A percentile compares a stretch with the other conserved stretches of the same genome.
Evolutionary conservation across 1,139 yeast species (phyloP).

Genomic region (Protomyces macrosporus): DNA sequence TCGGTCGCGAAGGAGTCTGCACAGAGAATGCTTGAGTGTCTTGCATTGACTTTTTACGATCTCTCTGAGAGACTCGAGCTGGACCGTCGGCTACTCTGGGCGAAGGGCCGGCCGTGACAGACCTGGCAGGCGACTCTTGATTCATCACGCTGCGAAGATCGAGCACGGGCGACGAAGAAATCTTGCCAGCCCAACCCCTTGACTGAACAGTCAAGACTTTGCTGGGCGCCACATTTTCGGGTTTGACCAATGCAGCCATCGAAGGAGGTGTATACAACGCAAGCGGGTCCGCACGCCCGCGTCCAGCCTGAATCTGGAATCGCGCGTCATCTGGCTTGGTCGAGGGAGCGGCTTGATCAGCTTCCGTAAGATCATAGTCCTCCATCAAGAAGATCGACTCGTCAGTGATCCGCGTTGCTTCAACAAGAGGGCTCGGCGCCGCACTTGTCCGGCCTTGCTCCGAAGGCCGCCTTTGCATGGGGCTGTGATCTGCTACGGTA

Average conservation of each 20-base stretch:
- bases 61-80: too few relatives aligned
- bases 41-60: too few relatives aligned
- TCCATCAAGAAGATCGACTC: constrained; percentile 32
- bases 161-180: neutral
- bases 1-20: too few relatives aligned
- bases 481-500: neutral
- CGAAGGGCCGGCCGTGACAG: neutral
- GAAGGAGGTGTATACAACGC: neutral
- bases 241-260: neutral
- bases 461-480: neutral
- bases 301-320: neutral
- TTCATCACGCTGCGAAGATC: neutral
- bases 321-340: neutral
- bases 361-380: constrained; percentile 27
- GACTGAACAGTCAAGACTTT: neutral
- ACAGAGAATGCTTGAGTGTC: too few relatives aligned
- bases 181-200: neutral
- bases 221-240: neutral
- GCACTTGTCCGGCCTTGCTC: neutral
- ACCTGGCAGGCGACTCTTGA: neutral
- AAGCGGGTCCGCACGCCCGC: neutral
- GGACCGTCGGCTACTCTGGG: too few relatives aligned
- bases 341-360: neutral
- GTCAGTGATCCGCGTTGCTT: neutral
- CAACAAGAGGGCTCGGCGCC: constrained; percentile 11